Evolutionary conservation across 2,329 filamentous ascomycete species (phyloP), one percentile per base, ranked within the genome.

Genomic region (Claviceps purpurea): DNA sequence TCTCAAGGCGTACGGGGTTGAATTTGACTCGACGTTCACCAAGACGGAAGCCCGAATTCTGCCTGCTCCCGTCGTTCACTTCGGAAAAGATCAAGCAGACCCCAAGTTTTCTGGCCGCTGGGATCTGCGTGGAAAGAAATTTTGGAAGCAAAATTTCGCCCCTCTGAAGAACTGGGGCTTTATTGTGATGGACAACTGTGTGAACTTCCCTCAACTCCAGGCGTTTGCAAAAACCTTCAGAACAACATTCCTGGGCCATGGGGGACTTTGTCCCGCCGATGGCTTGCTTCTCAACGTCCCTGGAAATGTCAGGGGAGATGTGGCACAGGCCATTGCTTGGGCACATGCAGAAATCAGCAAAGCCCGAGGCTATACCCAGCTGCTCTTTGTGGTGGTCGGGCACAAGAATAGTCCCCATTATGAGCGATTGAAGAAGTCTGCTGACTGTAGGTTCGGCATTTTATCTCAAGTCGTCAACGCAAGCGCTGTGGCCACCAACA

Each of bases 341-440:
- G 67, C 66, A 0, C 62, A 66, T 37, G 66, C 74, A 2, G 64
- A 75, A 7, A 70, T 81, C 0, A 85, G 77, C 63, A 73, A 78
- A 16, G 59, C 68, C 2, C 73, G 79, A 8, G 61, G 64, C 0
- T 73, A 76, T 1, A 87, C 90, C 0, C 84, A 93, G 63, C 77
- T 98, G 3, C 65, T 98, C 8, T 78, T 97, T 59, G 84, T 91
- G 59, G 75, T 97, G 11, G 73, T 96, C 1, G 76, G 77, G 0
- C 79, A 82, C 63, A 85, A 85, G 62, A 84, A 89, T 56, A 71
- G 79, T 0, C 79, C 81, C 14, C 73, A 81, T 0, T 98, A 98
- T 60, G 81, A 87, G 50, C 81, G 87, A 0, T 78, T 97, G 65
- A 98, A 98, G 79, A 90, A 90, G 68, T 87, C 80, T 26, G 84